Percentiles rank a stretch among this genome's conserved stretches.
Evolutionary conservation across 169 alveolate genomes (phyloP).

Genomic region (Cryptosporidium sp.): DNA sequence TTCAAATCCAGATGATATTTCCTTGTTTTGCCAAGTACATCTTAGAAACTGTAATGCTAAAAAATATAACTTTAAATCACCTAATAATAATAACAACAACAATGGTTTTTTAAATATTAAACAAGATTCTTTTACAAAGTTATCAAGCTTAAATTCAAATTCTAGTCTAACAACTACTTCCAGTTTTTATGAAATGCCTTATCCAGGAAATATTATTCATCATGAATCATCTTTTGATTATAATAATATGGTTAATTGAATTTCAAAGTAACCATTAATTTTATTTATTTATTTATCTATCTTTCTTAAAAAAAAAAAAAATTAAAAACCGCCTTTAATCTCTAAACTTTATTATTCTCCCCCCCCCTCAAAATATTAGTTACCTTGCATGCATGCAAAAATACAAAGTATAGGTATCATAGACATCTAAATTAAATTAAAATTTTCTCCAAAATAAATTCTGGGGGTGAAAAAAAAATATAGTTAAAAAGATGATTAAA

Average conservation of each 20-base stretch:
- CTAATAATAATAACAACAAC: too few relatives aligned
- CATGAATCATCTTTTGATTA: slow-evolving; percentile 49
- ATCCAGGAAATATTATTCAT: slow-evolving; percentile 45
- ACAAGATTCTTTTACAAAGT: not conserved
- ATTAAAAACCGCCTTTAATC: not conserved
- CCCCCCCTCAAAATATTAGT: not conserved
- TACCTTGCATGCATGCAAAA: slow-evolving; percentile 1
- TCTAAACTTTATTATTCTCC: not conserved
- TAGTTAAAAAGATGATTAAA: not conserved
- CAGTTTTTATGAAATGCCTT: slow-evolving; percentile 60
- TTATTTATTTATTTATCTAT: not conserved
- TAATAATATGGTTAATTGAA: not conserved
- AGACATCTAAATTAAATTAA: not conserved
- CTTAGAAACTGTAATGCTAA: slow-evolving; percentile 61
- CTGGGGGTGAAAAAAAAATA: not conserved
- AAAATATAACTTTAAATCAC: not conserved
- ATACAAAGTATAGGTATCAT: not conserved
- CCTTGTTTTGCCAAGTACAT: slow-evolving; percentile 62
- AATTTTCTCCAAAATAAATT: not conserved
- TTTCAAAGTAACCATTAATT: not conserved
- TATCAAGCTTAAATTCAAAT: not conserved
- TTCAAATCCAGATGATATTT: slow-evolving; percentile 55
- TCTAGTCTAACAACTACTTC: not conserved
- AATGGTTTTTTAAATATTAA: not conserved
- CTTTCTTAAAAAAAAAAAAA: not conserved